phyloP scores from a whole-genome alignment of 2,329 filamentous ascomycete genomes.

The Zymoseptoria brevis region DNA sequence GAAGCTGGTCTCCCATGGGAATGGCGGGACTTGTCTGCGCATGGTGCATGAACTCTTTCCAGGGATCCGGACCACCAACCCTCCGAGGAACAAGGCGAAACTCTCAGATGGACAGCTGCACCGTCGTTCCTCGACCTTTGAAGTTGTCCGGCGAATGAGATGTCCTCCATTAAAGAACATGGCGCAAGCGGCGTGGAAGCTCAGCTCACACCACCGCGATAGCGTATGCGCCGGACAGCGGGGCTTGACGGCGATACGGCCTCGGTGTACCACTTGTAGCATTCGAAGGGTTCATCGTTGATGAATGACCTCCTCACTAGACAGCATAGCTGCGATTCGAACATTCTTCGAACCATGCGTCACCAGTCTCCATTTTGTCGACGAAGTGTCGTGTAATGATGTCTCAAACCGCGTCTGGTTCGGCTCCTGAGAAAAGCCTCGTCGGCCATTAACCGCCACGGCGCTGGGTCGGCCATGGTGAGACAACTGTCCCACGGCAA shows the following conservation, averaged over 20 bases:
- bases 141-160: neutral
- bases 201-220: neutral
- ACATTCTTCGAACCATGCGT: neutral
- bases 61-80: neutral
- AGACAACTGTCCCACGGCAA: neutral
- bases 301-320: neutral
- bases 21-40: neutral
- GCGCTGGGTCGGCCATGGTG: neutral
- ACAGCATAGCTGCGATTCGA: neutral
- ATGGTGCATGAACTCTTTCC: neutral
- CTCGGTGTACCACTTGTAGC: neutral
- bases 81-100: neutral
- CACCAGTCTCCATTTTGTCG: neutral
- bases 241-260: neutral
- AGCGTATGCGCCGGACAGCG: neutral
- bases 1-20: neutral
- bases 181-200: neutral
- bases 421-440: neutral
- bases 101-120: neutral
- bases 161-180: neutral
- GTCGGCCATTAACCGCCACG: neutral
- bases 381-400: neutral
- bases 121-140: neutral
- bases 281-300: neutral
- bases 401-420: neutral